A percentile compares a stretch with the other conserved stretches of the same genome.
These are phyloP conservation scores for Plenodomus biglobosus DNA, from an alignment of 2,329 filamentous ascomycete species.

Conservation along the genomic window DNA sequence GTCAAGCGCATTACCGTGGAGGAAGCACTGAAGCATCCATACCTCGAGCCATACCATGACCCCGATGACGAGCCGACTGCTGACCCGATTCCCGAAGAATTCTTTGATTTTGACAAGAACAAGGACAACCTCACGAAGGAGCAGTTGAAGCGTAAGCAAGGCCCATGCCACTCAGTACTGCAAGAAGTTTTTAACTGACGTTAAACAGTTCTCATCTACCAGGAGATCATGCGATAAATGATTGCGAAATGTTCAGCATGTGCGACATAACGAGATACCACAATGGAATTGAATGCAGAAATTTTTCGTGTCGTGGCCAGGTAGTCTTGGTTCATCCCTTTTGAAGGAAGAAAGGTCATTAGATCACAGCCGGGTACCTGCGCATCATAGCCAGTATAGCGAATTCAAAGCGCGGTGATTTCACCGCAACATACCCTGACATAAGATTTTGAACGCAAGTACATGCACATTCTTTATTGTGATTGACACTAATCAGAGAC, in stretches of 20 bases:
- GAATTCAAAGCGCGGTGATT: background rate
- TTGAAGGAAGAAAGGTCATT: conserved; percentile 9
- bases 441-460: background rate
- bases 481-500: background rate
- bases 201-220: conserved; percentile 75
- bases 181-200: conserved; percentile 15
- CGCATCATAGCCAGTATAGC: background rate
- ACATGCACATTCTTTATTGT: background rate
- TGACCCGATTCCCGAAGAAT: conserved; percentile 94
- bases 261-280: conserved; percentile 28
- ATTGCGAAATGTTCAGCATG: conserved; percentile 4
- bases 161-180: too few relatives aligned
- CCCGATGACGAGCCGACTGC: conserved; percentile 97
- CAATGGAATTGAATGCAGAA: conserved; percentile 11
- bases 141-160: conserved; percentile 81
- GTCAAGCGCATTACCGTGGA: conserved; percentile 98
- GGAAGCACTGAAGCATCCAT: conserved; percentile 94
- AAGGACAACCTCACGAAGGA: conserved; percentile 99
- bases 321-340: conserved; percentile 28
- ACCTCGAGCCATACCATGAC: conserved; percentile 98
- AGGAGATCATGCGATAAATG: conserved; percentile 83
- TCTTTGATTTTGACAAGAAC: conserved; percentile 99
- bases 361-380: background rate
- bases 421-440: background rate
- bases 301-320: conserved; percentile 18